A percentile compares a stretch with the other conserved stretches of the same genome.
Conservation (phyloP, 495 filamentous ascomycete species). For the Letharia lupina region DNA sequence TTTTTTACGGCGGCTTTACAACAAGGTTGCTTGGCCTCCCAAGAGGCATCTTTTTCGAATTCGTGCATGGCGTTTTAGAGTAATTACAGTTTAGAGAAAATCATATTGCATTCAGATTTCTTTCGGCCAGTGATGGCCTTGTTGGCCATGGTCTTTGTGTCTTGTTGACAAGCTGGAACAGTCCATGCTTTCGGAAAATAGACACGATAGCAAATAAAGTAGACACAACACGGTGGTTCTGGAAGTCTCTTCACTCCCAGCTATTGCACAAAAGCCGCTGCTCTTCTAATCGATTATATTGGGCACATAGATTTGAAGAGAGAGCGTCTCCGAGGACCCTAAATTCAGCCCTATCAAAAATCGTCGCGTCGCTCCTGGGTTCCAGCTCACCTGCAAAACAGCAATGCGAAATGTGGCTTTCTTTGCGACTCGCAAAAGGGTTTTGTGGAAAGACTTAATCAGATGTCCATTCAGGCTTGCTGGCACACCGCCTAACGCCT, state of each 20-base stretch:
- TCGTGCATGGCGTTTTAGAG: constrained; percentile 14
- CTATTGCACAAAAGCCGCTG: background rate
- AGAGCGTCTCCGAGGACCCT: background rate
- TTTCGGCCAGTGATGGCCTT: background rate
- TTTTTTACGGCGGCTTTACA: constrained; percentile 5
- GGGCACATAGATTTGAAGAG: background rate
- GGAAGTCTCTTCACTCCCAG: background rate
- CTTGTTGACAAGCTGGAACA: background rate
- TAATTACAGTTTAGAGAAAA: constrained; percentile 9
- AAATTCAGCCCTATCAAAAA: constrained; percentile 17
- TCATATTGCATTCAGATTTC: constrained; percentile 4
- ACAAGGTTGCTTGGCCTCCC: constrained; percentile 7
- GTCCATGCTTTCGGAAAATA: background rate
- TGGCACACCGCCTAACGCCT: background rate
- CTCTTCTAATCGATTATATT: background rate
- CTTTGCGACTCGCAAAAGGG: background rate
- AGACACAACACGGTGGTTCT: background rate
- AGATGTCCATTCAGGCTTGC: background rate
- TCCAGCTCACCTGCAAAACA: background rate
- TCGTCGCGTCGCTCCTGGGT: constrained; percentile 8
- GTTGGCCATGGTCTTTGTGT: background rate
- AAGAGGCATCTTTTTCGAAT: constrained; percentile 9
- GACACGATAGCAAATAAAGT: background rate
- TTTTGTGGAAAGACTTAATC: background rate
- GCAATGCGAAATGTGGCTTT: constrained; percentile 24